Percentiles rank a stretch among this genome's conserved stretches.
Evolutionary conservation across 371 early-diverging fungal species (phyloP).

Genomic region (Rhizopus stolonifer): DNA sequence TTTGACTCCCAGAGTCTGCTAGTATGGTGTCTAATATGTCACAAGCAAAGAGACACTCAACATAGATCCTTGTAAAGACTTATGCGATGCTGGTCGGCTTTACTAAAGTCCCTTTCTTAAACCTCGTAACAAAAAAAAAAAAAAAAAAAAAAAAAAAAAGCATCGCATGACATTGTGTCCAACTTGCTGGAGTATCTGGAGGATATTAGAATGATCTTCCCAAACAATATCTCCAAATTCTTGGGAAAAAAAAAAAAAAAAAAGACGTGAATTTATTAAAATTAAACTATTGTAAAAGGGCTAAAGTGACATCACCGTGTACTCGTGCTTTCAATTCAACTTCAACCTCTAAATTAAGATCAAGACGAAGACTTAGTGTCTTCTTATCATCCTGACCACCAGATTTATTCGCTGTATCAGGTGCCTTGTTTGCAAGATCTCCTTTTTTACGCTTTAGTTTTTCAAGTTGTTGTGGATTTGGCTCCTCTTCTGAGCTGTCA

Average conservation of each 20-base stretch:
- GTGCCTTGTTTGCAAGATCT: constrained; percentile 7
- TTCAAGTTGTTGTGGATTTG: constrained; percentile 8
- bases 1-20: no score
- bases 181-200: no score
- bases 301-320: constrained; percentile 33
- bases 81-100: no score
- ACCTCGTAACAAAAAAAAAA: no score
- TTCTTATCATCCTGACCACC: constrained; percentile 6
- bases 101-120: no score
- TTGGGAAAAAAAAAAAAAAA: neutral
- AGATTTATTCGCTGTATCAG: constrained; percentile 17
- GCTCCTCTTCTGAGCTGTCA: constrained; percentile 13
- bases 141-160: no score
- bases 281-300: constrained; percentile 24
- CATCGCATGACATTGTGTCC: no score
- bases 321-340: constrained; percentile 21
- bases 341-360: constrained; percentile 27
- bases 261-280: neutral
- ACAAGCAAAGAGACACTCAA: no score
- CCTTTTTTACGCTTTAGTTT: constrained; percentile 12
- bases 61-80: no score
- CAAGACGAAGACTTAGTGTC: constrained; percentile 21
- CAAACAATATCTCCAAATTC: neutral
- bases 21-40: no score
- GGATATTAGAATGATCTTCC: no score